These are phyloP conservation scores for Elymus sibiricus DNA, from an alignment of 176 grass and related monocot genomes.

Conservation along the genomic window DNA sequence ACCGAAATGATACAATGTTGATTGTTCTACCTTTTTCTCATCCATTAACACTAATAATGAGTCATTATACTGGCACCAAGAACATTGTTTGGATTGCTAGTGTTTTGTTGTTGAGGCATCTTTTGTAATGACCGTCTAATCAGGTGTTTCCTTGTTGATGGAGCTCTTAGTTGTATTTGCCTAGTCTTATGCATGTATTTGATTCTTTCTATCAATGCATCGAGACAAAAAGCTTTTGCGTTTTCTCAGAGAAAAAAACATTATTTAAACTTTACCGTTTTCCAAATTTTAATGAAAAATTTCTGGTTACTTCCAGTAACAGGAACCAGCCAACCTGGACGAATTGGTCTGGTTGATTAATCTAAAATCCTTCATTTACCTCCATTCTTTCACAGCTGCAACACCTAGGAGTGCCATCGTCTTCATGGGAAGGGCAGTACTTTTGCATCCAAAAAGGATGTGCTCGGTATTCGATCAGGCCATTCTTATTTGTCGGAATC, in stretches of 20 bases:
- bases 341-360: background rate
- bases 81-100: background rate
- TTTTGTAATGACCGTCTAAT: background rate
- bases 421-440: constrained; percentile 90
- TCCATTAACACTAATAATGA: background rate
- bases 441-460: constrained; percentile 96
- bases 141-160: background rate
- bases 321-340: background rate
- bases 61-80: background rate
- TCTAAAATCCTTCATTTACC: constrained; percentile 44
- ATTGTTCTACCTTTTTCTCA: background rate
- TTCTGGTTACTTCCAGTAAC: background rate
- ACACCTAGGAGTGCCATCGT: constrained; percentile 84
- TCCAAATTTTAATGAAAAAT: background rate
- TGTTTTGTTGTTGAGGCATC: background rate
- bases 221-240: background rate
- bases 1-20: background rate
- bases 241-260: background rate
- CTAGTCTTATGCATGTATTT: background rate
- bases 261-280: background rate
- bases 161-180: background rate
- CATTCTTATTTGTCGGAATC: constrained; percentile 80
- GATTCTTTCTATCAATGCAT: background rate
- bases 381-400: constrained; percentile 99
- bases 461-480: constrained; percentile 79